Evolutionary conservation across 2,329 filamentous ascomycete species (phyloP), one percentile per base, ranked within the genome.

Genomic region (Rhexocercosporidium sp.): DNA sequence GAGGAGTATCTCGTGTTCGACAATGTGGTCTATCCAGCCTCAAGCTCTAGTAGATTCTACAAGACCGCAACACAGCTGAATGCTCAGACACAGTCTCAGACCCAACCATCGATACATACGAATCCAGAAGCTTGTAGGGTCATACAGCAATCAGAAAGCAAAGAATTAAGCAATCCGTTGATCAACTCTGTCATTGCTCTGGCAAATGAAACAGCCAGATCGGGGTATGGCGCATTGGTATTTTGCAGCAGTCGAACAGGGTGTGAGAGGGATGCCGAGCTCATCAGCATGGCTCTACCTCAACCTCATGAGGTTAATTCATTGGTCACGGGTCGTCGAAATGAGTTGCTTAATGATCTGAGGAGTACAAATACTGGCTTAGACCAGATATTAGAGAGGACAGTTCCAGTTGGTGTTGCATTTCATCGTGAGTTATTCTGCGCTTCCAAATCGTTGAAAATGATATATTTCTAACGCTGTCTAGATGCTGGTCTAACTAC

Each of bases 1-100:
- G 85, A 92, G 61, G 92, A 94, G 73, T 86, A 92, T 74, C 81
- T 94, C 0, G 91, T 93, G 3, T 91, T 88, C 75, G 89, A 93
- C 54, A 87, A 90, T 66, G 83, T 83, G 6, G 83, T 93, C 11
- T 93, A 92, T 72, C 83, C 85, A 3, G 86, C 88, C 22, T 84
- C 84, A 34, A 86, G 81, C n/a, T 87, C 86, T 9, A 85, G 82
- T 59, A 83, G 81, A 59, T 80, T 90, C 47, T 84, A 89, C 47
- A 86, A 86, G 68, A 87, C 84, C 14, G 84, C 85, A 12, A 83
- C 81, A 11, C 85, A 88, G 68, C 75, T 88, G 11, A 70, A 67
- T 34, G 81, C 79, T 57, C 75, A 68, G 59, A 67, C 77, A 66
- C 79, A 73, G 69, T 76, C 64, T 67, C 77, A 66, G 62, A 68